Evolutionary conservation across 2,329 filamentous ascomycete species (phyloP), one percentile per base, ranked within the genome.

Genomic region (Teratosphaeria zuluensis): DNA sequence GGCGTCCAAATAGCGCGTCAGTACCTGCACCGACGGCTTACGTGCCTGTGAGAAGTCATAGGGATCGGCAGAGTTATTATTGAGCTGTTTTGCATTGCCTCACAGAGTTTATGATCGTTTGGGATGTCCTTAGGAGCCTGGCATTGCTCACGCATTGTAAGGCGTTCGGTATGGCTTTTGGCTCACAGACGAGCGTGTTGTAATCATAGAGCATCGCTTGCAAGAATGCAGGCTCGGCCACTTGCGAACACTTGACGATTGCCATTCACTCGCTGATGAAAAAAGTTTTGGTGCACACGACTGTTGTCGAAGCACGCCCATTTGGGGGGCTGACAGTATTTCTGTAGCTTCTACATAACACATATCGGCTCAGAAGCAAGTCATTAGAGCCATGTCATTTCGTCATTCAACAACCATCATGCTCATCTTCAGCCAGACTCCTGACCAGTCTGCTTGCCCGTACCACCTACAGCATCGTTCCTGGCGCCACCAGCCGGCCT

Each of bases 31-130:
- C 64, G 24, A 59, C 59, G 53, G 63, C 63, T 54, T 70, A 63
- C 63, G 67, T 67, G 54, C 68, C 67, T 16, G 69, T 71, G 24
- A 62, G 67, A 56, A 69, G 67, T 60, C 69, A 70, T 60, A 58
- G 67, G 56, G 68, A 71, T 57, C 59, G 69, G 56, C 61, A 62
- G 55, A 68, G 55, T 59, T 69, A 65, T 58, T 69, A 68, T 53
- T 70, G 42, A 48, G 19, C 16, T 19, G 42, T 21, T 21, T 48
- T 11, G 42, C 42, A 48, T 48, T 21, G 5, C 7, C 4, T 48
- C 19, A 21, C n/a, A n/a, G 42, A 21, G 16, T 48, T 48, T n/a
- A 19, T 21, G 4, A 48, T 21, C 6, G 42, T 9, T 16, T 7
- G n/a, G n/a, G n/a, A 19, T 19, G n/a, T 19, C 14, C 19, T 48